Evolutionary conservation across 345 rosid species (phyloP), one percentile per base, ranked within the genome.

Genomic region (Noccaea bulbosa): DNA sequence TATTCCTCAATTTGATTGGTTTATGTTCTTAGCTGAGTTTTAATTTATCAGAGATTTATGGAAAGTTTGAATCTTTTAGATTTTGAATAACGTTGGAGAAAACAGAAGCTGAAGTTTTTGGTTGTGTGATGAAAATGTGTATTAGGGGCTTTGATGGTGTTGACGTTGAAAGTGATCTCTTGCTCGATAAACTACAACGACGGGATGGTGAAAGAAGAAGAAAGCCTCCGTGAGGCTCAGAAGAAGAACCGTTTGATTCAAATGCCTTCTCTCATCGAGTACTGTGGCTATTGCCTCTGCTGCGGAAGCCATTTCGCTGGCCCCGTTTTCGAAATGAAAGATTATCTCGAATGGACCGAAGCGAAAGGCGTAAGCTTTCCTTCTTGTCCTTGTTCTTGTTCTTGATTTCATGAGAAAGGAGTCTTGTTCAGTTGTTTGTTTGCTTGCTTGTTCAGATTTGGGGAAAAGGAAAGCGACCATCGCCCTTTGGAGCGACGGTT

Each of bases 271-370:
- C 67, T 94, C 65, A 72, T 85, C 54, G 99, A 94, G 80, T 94
- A 91, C 65, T 61, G 81, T 76, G 97, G 99, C 70, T 89, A 84
- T 78, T 94, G 99, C 62, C 93, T 93, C 51, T 87, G 94, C 72
- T 93, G 99, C 30, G 93, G 99, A 11, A 91, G 90, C 70, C 99
- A 93, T 78, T 91, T 93, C 72, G 97, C 96, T 48, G 98, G 98
- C 35, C 98, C 98, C 9, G 97, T 93, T 57, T 91, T 80, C 57
- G 98, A 93, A 81, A 84, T 87, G 87, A 93, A 93, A 83, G 97
- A 89, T 77, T 93, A 91, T 84, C 87, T 93, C 38, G 88, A 93
- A 35, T 93, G 98, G 96, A 91, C 93, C 33, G 95, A 83, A 81
- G 81, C 79, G 77, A 88, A 80, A 58, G 97, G 93, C 88, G 98